Percentiles rank a stretch among this genome's conserved stretches.
Conservation (phyloP, 78 protist species). For the Goniomonas avonlea region DNA sequence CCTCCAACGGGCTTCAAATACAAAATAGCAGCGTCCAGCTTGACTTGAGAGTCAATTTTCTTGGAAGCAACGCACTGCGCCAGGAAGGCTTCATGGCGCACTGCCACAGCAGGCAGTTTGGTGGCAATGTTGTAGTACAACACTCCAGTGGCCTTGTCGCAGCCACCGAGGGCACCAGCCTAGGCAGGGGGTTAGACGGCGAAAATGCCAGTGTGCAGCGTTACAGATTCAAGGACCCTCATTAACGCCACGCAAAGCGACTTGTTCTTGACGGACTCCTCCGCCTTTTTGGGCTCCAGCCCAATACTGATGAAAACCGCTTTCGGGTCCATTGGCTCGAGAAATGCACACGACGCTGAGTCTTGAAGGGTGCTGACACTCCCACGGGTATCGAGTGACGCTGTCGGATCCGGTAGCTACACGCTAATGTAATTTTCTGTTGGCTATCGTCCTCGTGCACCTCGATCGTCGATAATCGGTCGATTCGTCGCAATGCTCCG, state of each 20-base stretch:
- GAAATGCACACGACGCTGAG: too few relatives aligned
- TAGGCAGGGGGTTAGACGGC: neutral
- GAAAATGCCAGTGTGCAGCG: neutral
- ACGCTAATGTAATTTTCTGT: too few relatives aligned
- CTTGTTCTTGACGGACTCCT: neutral
- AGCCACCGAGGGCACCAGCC: neutral
- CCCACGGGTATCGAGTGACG: too few relatives aligned
- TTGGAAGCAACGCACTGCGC: neutral
- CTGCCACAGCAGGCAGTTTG: neutral
- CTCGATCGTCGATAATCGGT: too few relatives aligned
- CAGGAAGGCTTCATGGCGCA: neutral
- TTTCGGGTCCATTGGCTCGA: too few relatives aligned
- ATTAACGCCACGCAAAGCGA: neutral
- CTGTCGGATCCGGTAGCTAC: too few relatives aligned
- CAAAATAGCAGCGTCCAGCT: neutral
- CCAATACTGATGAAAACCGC: neutral
- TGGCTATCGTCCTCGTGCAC: too few relatives aligned
- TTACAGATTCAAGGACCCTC: neutral
- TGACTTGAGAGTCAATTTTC: neutral
- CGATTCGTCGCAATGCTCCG: too few relatives aligned
- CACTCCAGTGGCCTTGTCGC: constrained; percentile 1
- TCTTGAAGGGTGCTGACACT: too few relatives aligned
- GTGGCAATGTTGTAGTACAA: neutral
- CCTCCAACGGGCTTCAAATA: neutral
- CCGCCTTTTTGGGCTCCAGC: neutral